Percentiles rank a stretch among this genome's conserved stretches.
These are phyloP conservation scores for Wakefieldia striispora DNA, from an alignment of 768 basidiomycete species.

Conservation along the genomic window DNA sequence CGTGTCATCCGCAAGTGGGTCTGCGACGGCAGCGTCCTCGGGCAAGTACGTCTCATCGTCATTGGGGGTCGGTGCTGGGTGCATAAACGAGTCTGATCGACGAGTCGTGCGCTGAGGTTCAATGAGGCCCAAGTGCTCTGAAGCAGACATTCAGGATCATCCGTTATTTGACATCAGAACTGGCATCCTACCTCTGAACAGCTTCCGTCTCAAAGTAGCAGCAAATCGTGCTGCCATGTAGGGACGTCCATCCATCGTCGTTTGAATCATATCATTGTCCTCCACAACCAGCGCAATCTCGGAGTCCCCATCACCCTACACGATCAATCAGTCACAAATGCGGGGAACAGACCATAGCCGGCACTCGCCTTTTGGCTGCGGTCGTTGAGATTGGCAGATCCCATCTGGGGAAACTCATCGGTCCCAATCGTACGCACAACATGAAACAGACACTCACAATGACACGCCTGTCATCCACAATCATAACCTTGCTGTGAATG, in stretches of 20 bases:
- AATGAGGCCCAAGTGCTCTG: conserved; percentile 88
- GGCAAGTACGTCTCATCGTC: conserved; percentile 56
- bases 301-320: conserved; percentile 86
- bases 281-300: conserved; percentile 94
- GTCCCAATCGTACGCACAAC: background rate
- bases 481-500: conserved; percentile 90
- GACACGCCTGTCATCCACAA: conserved; percentile 87
- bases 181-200: conserved; percentile 65
- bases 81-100: conserved; percentile 61
- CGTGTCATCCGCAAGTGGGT: conserved; percentile 69
- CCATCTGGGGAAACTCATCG: conserved; percentile 54
- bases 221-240: conserved; percentile 81
- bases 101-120: conserved; percentile 56
- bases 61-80: conserved; percentile 69
- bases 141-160: conserved; percentile 6
- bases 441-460: conserved; percentile 54
- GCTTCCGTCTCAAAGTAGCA: conserved; percentile 73
- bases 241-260: conserved; percentile 74
- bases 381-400: conserved; percentile 92
- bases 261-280: conserved; percentile 73
- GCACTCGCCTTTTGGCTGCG: conserved; percentile 67
- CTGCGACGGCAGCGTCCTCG: conserved; percentile 70
- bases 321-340: conserved; percentile 6
- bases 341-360: background rate
- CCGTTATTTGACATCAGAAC: background rate